Conservation (phyloP, 768 basidiomycete species). For the Podaxis carcinomalis region DNA sequence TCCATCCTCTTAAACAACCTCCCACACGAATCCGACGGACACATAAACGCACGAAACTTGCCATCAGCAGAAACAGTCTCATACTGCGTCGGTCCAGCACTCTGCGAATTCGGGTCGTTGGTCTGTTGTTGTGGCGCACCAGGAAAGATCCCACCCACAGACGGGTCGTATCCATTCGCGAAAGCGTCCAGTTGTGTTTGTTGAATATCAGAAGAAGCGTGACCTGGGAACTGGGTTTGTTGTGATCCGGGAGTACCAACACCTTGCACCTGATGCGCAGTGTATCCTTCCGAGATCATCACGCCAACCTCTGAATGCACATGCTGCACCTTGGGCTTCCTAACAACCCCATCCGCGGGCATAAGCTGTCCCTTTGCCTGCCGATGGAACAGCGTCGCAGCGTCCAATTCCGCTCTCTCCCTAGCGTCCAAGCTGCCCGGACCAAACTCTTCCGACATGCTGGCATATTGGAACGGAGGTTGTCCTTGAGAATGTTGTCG, state of each 20-base stretch:
- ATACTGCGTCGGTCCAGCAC: conserved; percentile 22
- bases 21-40: conserved; percentile 81
- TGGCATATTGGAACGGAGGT: conserved; percentile 15
- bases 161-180: neutral
- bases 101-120: conserved; percentile 7
- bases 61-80: conserved; percentile 27
- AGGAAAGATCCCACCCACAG: neutral
- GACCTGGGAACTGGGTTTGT: conserved; percentile 7
- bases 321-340: conserved; percentile 25
- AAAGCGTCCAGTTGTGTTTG: neutral
- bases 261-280: conserved; percentile 15
- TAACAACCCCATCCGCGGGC: conserved; percentile 26
- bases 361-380: conserved; percentile 57
- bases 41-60: conserved; percentile 67
- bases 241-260: conserved; percentile 1
- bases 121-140: neutral
- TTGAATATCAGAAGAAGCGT: neutral
- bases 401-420: conserved; percentile 31
- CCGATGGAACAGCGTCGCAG: conserved; percentile 64
- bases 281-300: conserved; percentile 26
- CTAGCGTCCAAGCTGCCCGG: conserved; percentile 20
- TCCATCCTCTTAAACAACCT: conserved; percentile 90
- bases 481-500: conserved; percentile 15
- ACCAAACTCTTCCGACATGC: conserved; percentile 29
- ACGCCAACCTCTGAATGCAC: conserved; percentile 26